Conservation (phyloP, 2,329 filamentous ascomycete genomes). For the Pyrenophora graminea region DNA sequence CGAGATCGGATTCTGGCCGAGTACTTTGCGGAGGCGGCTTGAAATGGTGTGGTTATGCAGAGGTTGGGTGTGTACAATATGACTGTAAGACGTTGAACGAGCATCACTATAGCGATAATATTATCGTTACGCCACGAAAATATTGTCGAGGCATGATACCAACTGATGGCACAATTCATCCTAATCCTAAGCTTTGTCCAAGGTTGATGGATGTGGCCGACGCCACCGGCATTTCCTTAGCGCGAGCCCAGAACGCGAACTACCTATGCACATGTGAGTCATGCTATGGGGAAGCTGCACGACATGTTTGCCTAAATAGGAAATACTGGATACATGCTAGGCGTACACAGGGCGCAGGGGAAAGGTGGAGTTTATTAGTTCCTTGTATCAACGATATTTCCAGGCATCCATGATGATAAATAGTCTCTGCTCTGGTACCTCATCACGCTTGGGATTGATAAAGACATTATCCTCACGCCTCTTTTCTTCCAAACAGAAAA, state of each 20-base stretch:
- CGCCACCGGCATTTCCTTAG: slow-evolving; percentile 2
- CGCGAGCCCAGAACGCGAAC: slow-evolving; percentile 8
- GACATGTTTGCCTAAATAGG: slow-evolving; percentile 35
- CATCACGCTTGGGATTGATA: too few relatives aligned
- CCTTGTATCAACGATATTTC: slow-evolving; percentile 22
- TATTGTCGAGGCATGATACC: too few relatives aligned
- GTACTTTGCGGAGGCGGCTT: slow-evolving; percentile 50
- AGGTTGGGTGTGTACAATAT: background rate
- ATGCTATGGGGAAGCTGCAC: slow-evolving; percentile 28
- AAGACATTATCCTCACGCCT: too few relatives aligned
- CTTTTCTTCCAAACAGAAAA: background rate
- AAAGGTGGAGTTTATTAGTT: slow-evolving; percentile 15
- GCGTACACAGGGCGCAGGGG: slow-evolving; percentile 20
- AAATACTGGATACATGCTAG: slow-evolving; percentile 17
- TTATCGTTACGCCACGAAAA: background rate
- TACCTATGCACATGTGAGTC: slow-evolving; percentile 35
- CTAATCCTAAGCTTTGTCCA: too few relatives aligned
- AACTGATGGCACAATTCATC: background rate
- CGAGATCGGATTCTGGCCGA: slow-evolving; percentile 59
- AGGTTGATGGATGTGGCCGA: background rate
- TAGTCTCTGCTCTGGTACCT: too few relatives aligned
- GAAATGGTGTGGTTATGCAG: background rate
- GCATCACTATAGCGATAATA: background rate
- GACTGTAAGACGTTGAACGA: background rate
- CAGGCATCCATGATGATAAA: slow-evolving; percentile 12